Base-by-base conservation (phyloP, 306 rosid species). In the Castanea sativa region DNA sequence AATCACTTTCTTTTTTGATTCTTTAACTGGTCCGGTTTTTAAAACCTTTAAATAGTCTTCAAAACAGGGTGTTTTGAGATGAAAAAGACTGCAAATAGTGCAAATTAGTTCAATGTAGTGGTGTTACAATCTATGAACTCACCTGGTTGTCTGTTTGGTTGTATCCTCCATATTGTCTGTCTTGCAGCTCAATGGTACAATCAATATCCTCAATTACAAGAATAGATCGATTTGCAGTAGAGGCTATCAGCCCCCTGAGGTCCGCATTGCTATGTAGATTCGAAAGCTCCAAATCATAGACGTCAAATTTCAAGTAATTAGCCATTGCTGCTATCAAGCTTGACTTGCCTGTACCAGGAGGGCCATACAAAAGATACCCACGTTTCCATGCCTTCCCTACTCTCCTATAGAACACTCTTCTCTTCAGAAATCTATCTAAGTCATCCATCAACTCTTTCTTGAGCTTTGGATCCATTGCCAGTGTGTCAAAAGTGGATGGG, bases 311-410 rank as follows among this genome's bases (percentile, higher is more conserved):
- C 23, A 86, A 76, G 79, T 83, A 69, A 68, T 86, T 76, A 27
- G 80, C 87, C 90, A 86, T 81, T 72, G 86, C 90, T 29, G 87
- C 84, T 43, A 87, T 67, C 86, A 83, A 73, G 82, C 90, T 86
- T 0, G 85, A 81, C 69, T 86, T 86, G 1, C 87, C 87, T 2
- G 90, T 86, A 3, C 89, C 84, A 4, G 87, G 84, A 53, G 90
- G 90, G 13, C 87, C 87, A 73, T 75, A 81, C 49, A 80, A 49
- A 35, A 86, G 65, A 71, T 86, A 83, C 71, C 81, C 89, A 19
- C 89, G 38, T 81, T 86, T 86, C 90, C 90, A 83, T 5, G 83
- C 81, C 74, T 71, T 86, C 41, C 83, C 87, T 5, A 83, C 78
- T 61, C 87, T 80, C 18, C 51, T 13, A 2, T 86, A 83, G 20